Evolutionary conservation across 176 grass and related monocot genomes (phyloP).

Genomic region (Chloris gayana): DNA sequence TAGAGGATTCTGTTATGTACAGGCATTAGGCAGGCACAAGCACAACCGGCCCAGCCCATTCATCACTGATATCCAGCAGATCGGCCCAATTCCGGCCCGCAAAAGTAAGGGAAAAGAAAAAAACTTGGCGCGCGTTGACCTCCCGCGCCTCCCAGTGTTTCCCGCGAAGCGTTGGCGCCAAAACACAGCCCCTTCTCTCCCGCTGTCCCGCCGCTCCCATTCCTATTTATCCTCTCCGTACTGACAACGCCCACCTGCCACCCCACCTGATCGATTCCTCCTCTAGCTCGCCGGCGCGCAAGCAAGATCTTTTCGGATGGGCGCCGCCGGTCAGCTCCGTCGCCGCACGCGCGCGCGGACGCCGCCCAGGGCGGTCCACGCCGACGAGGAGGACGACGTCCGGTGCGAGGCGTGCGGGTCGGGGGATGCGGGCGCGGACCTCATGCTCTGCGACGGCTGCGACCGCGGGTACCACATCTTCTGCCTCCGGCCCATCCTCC

Average conservation of each 20-base stretch:
- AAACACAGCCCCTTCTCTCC: slow-evolving; percentile 35
- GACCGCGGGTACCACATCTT: slow-evolving; percentile 85
- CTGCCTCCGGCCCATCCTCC: slow-evolving; percentile 92
- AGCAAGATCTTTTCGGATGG: slow-evolving; percentile 5
- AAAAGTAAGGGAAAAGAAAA: no score
- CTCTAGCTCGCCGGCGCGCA: not conserved
- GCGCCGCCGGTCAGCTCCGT: slow-evolving; percentile 30
- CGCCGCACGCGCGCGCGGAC: slow-evolving; percentile 50
- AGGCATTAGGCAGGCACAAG: no score
- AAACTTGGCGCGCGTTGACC: slow-evolving; percentile 13
- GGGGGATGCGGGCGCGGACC: slow-evolving; percentile 54
- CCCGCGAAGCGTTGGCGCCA: slow-evolving; percentile 53
- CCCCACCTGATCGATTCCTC: not conserved
- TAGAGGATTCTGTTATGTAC: no score
- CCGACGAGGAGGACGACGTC: slow-evolving; percentile 29
- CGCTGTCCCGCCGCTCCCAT: not conserved
- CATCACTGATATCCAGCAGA: not conserved
- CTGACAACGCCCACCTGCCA: not conserved
- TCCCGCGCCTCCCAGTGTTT: not conserved
- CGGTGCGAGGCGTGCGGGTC: slow-evolving; percentile 73
- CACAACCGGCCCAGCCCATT: not conserved
- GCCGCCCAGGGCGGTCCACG: not conserved
- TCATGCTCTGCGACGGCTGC: slow-evolving; percentile 92
- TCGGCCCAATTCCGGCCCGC: not conserved
- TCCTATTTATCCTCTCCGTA: slow-evolving; percentile 18